A percentile compares a stretch with the other conserved stretches of the same genome.
These are phyloP conservation scores for Salvia sclarea DNA, from an alignment of 305 asterid species.

Conservation along the genomic window DNA sequence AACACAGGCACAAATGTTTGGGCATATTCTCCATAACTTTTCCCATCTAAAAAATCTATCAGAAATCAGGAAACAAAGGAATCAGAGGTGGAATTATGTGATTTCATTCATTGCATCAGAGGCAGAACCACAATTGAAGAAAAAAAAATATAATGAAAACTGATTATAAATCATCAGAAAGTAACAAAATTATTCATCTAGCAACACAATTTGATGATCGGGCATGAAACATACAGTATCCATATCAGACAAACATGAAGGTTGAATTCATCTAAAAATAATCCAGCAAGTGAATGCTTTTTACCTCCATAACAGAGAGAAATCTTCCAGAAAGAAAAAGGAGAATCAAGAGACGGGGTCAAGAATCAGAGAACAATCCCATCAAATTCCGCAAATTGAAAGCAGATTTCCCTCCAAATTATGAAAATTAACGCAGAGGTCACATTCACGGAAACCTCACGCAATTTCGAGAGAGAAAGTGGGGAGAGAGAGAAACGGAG, in stretches of 20 bases:
- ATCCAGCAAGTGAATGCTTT: neutral
- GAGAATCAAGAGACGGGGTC: constrained; percentile 34
- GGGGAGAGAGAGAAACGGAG: constrained; percentile 34
- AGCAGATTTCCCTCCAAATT: constrained; percentile 34
- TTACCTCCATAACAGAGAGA: constrained; percentile 49
- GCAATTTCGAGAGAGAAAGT: constrained; percentile 18
- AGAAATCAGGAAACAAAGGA: neutral
- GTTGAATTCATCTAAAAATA: neutral
- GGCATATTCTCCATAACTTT: neutral
- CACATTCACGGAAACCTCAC: constrained; percentile 44
- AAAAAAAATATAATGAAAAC: neutral
- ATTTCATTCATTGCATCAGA: neutral
- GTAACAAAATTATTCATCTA: neutral
- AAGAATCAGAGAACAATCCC: constrained; percentile 42
- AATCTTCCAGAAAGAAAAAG: constrained; percentile 27
- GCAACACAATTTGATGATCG: constrained; percentile 20
- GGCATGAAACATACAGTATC: neutral
- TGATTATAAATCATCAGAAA: neutral
- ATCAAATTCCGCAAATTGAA: constrained; percentile 33
- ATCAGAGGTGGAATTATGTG: neutral
- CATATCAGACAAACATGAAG: constrained; percentile 17
- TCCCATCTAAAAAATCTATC: neutral
- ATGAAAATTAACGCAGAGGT: constrained; percentile 38
- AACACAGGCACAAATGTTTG: neutral
- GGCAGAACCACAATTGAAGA: neutral